Base-by-base conservation (phyloP, 1,284 basidiomycete species). In the Inonotus hispidus region DNA sequence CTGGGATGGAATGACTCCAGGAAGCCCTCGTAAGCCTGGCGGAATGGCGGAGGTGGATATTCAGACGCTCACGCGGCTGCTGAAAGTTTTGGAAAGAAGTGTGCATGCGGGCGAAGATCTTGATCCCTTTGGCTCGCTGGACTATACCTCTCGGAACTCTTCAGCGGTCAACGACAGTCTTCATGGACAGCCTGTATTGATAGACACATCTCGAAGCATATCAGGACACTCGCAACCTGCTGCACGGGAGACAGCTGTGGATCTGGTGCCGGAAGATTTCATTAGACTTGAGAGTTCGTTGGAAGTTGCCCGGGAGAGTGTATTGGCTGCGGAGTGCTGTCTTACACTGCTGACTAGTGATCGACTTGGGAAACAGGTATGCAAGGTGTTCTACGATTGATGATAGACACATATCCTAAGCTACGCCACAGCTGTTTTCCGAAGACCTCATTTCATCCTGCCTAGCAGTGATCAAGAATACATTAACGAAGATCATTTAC, bases 361-460 rank as follows among this genome's bases (percentile, higher is more conserved):
- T 64, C 79, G 87, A 27, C 74, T 96, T 53, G 83, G 90, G 2
- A 94, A 94, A 70, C 90, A 93, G 81, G 92, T 92, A 62, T 2
- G 41, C 27, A 3, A 16, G 56, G 53, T n/a, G n/a, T 39, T 49
- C 47, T 47, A 21, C 11, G 21, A 16, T 27, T 25, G 38, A 55
- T 14, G 23, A 41, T 41, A n/a, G 6, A 45, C 49, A 52, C 27
- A 54, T 21, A 6, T 47, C 61, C 67, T 8, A 23, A 56, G 11
- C 3, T 32, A 4, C 16, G n/a, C 19, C 16, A 14, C 45, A 93
- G 90, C 75, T 93, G 37, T 96, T 92, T 71, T 96, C 95, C 0
- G 95, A 98, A 71, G 95, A 98, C 70, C 77, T 95, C 13, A 88
- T 98, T 60, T 87, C 85, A 0, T 76, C 82, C 0, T 94, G 93